These are phyloP conservation scores for Priceomyces fermenticarens DNA, from an alignment of 805 yeast species.

Conservation along the genomic window DNA sequence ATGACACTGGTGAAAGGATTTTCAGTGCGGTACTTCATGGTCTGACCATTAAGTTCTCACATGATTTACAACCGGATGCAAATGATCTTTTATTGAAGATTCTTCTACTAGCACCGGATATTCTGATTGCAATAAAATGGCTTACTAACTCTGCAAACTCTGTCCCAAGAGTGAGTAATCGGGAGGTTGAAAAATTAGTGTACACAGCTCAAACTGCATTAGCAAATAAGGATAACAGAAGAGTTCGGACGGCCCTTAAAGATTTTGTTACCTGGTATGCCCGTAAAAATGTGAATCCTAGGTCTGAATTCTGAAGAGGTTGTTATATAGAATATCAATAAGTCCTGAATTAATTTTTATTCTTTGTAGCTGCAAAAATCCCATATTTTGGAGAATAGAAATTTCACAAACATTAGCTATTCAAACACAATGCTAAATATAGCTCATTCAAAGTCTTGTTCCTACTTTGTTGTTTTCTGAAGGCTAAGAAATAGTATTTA, in stretches of 20 bases:
- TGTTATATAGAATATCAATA: background rate
- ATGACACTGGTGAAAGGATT: slow-evolving; percentile 56
- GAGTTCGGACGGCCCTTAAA: slow-evolving; percentile 66
- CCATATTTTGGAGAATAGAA: too few species aligned
- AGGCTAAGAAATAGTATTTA: too few species aligned
- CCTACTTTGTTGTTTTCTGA: too few species aligned
- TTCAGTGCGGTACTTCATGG: slow-evolving; percentile 58
- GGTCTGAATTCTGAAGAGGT: slow-evolving; percentile 20
- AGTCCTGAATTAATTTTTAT: background rate
- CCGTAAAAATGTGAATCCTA: slow-evolving; percentile 59
- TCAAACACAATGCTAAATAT: too few species aligned
- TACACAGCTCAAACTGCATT: slow-evolving; percentile 57
- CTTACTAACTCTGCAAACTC: slow-evolving; percentile 49
- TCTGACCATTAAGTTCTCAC: slow-evolving; percentile 66
- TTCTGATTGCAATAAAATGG: slow-evolving; percentile 54
- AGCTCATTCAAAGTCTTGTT: too few species aligned
- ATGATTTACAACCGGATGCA: slow-evolving; percentile 68
- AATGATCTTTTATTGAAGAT: slow-evolving; percentile 69
- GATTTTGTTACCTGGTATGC: slow-evolving; percentile 84
- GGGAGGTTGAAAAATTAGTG: slow-evolving; percentile 65
- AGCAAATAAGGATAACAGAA: slow-evolving; percentile 65
- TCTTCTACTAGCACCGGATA: slow-evolving; percentile 49
- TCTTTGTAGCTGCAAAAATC: too few species aligned
- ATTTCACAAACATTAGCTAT: too few species aligned
- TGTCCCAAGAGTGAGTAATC: slow-evolving; percentile 64